Base-by-base conservation (phyloP, 2,329 filamentous ascomycete species). In the Ophiocordyceps camponoti-floridani region DNA sequence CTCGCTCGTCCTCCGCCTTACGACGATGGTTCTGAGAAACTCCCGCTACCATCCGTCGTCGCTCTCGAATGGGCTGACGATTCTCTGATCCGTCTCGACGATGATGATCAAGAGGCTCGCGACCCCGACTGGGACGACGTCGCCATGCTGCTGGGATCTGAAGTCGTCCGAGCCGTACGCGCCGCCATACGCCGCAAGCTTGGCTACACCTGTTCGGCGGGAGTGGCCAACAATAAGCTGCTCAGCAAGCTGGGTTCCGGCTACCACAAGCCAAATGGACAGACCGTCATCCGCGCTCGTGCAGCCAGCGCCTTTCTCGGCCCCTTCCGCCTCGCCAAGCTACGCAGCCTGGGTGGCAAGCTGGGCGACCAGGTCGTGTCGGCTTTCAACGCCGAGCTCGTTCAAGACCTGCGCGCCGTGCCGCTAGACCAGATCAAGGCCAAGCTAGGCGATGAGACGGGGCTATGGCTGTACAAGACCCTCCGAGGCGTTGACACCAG, bases 71-170 rank as follows among this genome's bases (percentile, higher is more conserved):
- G 88, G 88, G 68, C 80, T 48, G 75, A 81, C 0, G 86, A 94
- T 63, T 82, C 78, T n/a, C 65, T 94, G 45, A 69, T 93, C 14
- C 85, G 88, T 56, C 66, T 94, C 43, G 79, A 91, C 51, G 69
- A 77, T 23, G 69, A 77, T 23, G 75, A 87, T 48, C 74, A 75
- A 11, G 88, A 94, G 60, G 73, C 80, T 18, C 73, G 82, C 52
- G 82, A 93, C 55, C 85, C 86, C 1, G 91, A 98, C 62, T 98
- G 91, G 91, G 89, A 98, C 59, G 91, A 98, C 65, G 73, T 96
- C 51, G 83, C 77, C 14, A 83, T 94, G 58, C 69, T 85, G 28
- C 77, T 95, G 54, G 91, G 84, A 0, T 88, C 87, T 2, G 87
- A 95, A 56, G 91, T 96, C 53, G 78, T 95, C 31, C 76, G 85